Evolutionary conservation across 129 eudicot genomes (phyloP).

Genomic region (Centrapalus pauciflorus): DNA sequence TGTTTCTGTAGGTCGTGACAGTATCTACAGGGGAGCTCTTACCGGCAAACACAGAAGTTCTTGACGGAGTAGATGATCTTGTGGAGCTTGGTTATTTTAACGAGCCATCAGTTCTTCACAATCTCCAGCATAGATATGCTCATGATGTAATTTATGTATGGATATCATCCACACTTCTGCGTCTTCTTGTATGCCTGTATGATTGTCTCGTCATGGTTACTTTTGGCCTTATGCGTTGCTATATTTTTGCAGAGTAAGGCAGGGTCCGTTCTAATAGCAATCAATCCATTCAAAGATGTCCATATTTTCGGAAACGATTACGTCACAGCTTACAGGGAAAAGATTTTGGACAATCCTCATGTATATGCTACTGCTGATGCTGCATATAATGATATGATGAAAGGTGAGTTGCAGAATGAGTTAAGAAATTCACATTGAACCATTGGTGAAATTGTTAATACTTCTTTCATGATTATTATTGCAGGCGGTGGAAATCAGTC

Average conservation of each 20-base stretch:
- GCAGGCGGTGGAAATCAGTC: slow-evolving; percentile 84
- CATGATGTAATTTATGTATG: slow-evolving; percentile 75
- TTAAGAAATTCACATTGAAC: neutral
- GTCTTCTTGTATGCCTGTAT: neutral
- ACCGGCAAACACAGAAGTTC: slow-evolving; percentile 88
- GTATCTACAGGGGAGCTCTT: slow-evolving; percentile 53
- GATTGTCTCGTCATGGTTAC: slow-evolving; percentile 1
- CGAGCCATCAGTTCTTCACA: slow-evolving; percentile 89
- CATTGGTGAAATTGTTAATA: neutral
- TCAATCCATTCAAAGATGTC: slow-evolving; percentile 84
- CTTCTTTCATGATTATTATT: slow-evolving; percentile 26
- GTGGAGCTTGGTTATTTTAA: slow-evolving; percentile 81
- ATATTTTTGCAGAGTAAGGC: slow-evolving; percentile 67
- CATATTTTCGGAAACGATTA: slow-evolving; percentile 50
- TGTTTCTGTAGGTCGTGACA: slow-evolving; percentile 46
- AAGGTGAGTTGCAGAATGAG: slow-evolving; percentile 35
- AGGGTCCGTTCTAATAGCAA: slow-evolving; percentile 79
- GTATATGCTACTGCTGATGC: slow-evolving; percentile 76
- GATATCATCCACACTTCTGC: neutral
- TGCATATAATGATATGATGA: slow-evolving; percentile 76
- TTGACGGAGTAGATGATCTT: slow-evolving; percentile 92
- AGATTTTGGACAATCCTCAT: slow-evolving; percentile 70
- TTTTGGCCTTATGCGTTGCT: slow-evolving; percentile 20
- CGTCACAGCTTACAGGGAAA: slow-evolving; percentile 61
- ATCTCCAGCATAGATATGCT: slow-evolving; percentile 55